Evolutionary conservation across 1,284 basidiomycete genomes (phyloP).

Genomic region (Phellopilus nigrolimitatus): DNA sequence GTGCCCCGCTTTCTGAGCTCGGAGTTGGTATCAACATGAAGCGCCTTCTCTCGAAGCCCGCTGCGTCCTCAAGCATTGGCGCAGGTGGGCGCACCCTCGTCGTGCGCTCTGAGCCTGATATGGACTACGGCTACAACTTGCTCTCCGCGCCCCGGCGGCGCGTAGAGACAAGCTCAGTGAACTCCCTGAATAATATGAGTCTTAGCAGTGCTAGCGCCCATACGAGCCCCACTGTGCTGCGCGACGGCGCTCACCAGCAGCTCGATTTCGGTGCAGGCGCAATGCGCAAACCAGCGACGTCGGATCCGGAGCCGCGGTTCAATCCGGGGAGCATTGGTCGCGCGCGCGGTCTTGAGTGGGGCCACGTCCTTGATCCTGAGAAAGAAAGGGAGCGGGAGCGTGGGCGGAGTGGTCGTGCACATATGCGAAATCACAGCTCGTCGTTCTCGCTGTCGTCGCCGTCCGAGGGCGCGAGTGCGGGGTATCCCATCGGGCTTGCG

Average conservation of each 20-base stretch:
- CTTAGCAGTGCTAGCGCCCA: background rate
- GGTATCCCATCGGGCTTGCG: constrained; percentile 10
- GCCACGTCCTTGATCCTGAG: constrained; percentile 10
- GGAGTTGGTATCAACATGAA: constrained; percentile 33
- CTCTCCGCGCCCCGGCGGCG: constrained; percentile 1
- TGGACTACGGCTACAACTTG: constrained; percentile 3
- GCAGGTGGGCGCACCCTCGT: background rate
- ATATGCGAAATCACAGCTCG: constrained; percentile 13
- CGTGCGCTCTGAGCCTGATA: constrained; percentile 16
- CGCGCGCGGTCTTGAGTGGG: constrained; percentile 13
- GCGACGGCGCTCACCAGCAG: too few relatives aligned
- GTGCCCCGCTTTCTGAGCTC: constrained; percentile 5
- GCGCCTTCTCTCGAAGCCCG: constrained; percentile 37
- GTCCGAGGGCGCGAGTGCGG: constrained; percentile 16
- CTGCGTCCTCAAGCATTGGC: constrained; percentile 13
- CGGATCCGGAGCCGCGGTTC: constrained; percentile 7
- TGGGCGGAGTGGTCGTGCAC: background rate
- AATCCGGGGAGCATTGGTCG: constrained; percentile 10
- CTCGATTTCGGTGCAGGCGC: background rate
- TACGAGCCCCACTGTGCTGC: background rate
- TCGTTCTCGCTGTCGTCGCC: constrained; percentile 19
- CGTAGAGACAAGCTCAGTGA: constrained; percentile 7
- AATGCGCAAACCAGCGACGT: constrained; percentile 3
- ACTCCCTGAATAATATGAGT: too few relatives aligned
- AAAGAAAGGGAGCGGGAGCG: constrained; percentile 7